Percentiles rank a stretch among this genome's conserved stretches.
Conservation (phyloP, 116 monocot species). For the Posidonia oceanica region DNA sequence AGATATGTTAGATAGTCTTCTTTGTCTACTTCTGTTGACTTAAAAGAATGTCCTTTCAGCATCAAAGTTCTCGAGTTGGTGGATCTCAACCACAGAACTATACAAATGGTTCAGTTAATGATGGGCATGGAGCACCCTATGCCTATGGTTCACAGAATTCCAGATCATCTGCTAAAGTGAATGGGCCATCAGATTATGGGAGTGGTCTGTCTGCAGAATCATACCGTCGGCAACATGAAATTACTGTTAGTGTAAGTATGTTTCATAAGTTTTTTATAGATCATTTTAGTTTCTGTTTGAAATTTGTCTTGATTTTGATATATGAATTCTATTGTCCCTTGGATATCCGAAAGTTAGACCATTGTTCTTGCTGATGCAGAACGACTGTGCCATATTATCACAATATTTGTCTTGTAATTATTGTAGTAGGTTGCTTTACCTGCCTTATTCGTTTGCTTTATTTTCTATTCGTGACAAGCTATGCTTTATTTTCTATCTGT, state of each 20-base stretch:
- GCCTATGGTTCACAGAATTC: slow-evolving; percentile 14
- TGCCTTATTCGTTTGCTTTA: no score
- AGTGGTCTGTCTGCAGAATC: slow-evolving; percentile 38
- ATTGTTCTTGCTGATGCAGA: no score
- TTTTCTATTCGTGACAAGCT: no score
- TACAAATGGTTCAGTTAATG: slow-evolving; percentile 10
- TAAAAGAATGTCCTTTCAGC: background rate
- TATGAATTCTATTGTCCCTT: no score
- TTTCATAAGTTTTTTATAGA: no score
- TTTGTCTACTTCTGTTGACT: background rate
- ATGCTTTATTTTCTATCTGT: no score
- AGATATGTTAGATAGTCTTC: background rate
- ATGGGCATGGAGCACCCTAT: slow-evolving; percentile 15
- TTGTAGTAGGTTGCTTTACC: no score
- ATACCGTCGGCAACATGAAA: slow-evolving; percentile 80
- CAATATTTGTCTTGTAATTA: no score
- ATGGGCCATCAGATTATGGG: slow-evolving; percentile 21
- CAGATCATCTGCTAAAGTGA: slow-evolving; percentile 19
- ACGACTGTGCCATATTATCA: no score
- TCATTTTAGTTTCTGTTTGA: no score
- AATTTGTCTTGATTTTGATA: no score
- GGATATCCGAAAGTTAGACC: no score
- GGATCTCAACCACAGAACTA: slow-evolving; percentile 8
- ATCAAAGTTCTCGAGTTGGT: background rate
- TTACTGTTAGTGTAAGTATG: slow-evolving; percentile 45